A percentile compares a stretch with the other conserved stretches of the same genome.
Evolutionary conservation across 352 stramenopile genomes (phyloP).

Genomic region (Pythium brachiatum): DNA sequence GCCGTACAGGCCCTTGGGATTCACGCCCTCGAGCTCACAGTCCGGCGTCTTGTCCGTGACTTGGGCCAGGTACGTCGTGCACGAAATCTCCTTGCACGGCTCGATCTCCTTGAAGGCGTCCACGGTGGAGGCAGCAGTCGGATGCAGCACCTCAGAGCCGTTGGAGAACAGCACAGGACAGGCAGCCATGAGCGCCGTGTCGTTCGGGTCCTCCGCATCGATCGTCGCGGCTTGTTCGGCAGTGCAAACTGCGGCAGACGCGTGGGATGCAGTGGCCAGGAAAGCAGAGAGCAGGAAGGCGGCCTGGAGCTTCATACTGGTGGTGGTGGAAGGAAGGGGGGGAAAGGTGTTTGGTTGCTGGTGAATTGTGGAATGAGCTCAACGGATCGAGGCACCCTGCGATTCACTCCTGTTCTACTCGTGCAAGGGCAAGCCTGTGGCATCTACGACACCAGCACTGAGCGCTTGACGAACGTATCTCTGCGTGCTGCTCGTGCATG

Average conservation of each 20-base stretch:
- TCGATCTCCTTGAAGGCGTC: not conserved
- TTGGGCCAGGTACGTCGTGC: not conserved
- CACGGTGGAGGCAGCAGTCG: not conserved
- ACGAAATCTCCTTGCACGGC: not conserved
- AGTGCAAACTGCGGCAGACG: not conserved
- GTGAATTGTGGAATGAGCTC: not conserved
- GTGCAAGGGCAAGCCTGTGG: too few relatives aligned
- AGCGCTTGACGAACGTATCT: too few relatives aligned
- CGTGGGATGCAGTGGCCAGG: not conserved
- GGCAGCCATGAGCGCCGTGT: not conserved
- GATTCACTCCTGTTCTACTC: too few relatives aligned
- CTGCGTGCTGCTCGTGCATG: too few relatives aligned
- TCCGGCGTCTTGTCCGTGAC: not conserved
- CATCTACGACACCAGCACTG: too few relatives aligned
- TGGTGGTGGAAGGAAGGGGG: not conserved
- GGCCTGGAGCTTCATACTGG: not conserved
- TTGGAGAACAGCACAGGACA: not conserved
- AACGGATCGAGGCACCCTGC: not conserved
- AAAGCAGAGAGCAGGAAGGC: not conserved
- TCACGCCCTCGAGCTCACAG: not conserved
- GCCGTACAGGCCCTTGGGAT: not conserved
- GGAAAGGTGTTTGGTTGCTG: too few relatives aligned
- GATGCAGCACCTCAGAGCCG: not conserved
- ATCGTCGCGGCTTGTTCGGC: not conserved
- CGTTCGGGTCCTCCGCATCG: not conserved